These are phyloP conservation scores for Akanthomyces muscarius DNA, from an alignment of 2,329 filamentous ascomycete species.

Conservation along the genomic window DNA sequence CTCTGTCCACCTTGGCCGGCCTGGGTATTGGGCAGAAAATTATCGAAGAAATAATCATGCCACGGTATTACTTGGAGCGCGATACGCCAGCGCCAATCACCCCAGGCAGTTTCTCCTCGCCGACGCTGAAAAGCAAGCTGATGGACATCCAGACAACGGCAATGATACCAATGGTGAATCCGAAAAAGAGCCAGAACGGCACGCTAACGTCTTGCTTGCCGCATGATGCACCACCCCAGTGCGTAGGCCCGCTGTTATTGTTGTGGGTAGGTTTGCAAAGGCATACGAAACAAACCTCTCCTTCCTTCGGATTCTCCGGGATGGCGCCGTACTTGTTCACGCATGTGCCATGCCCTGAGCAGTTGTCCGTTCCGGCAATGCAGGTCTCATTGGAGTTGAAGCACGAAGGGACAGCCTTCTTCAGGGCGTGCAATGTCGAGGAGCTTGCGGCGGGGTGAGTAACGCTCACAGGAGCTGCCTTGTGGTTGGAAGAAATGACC, in stretches of 20 bases:
- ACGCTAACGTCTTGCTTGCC: slow-evolving; percentile 88
- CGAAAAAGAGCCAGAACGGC: slow-evolving; percentile 81
- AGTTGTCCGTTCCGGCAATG: slow-evolving; percentile 65
- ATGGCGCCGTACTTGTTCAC: slow-evolving; percentile 53
- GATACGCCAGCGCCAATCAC: slow-evolving; percentile 95
- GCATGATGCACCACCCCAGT: slow-evolving; percentile 83
- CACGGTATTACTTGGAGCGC: slow-evolving; percentile 51
- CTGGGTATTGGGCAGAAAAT: neutral
- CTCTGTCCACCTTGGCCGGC: neutral
- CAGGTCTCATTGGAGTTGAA: slow-evolving; percentile 69
- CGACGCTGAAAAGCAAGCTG: slow-evolving; percentile 76
- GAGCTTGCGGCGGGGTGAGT: slow-evolving; percentile 24
- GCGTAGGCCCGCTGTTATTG: slow-evolving; percentile 55
- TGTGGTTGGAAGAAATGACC: slow-evolving; percentile 39
- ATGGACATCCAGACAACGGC: slow-evolving; percentile 67
- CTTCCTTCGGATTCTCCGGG: slow-evolving; percentile 24
- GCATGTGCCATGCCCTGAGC: slow-evolving; percentile 79
- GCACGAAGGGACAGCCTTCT: slow-evolving; percentile 62
- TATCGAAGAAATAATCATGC: neutral
- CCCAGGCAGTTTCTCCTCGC: slow-evolving; percentile 81
- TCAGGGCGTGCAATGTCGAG: slow-evolving; percentile 33
- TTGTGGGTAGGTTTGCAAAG: slow-evolving; percentile 61
- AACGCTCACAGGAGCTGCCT: slow-evolving; percentile 23
- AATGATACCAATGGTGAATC: slow-evolving; percentile 68
- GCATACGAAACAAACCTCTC: slow-evolving; percentile 69